phyloP scores from a whole-genome alignment of 257 asterid genomes.

The Mentha longifolia region DNA sequence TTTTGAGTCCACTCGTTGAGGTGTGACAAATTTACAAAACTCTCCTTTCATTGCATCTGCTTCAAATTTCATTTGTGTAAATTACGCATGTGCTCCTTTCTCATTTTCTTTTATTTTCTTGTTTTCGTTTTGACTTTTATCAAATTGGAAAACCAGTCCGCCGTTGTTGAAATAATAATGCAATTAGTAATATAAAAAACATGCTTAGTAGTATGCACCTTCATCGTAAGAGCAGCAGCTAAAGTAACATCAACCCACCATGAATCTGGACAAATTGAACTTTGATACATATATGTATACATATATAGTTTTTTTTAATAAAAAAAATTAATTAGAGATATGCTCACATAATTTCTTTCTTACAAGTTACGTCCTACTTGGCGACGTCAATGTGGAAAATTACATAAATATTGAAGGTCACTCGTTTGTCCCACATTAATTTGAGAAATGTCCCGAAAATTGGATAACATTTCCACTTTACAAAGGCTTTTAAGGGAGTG shows the following conservation, averaged over 20 bases:
- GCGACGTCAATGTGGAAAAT: too few relatives aligned
- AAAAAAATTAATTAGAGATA: too few relatives aligned
- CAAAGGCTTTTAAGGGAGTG: too few relatives aligned
- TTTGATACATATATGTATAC: neutral
- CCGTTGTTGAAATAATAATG: conserved; percentile 32
- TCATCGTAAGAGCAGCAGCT: conserved; percentile 22
- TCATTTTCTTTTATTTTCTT: too few relatives aligned
- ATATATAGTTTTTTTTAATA: neutral
- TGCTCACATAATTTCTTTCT: neutral
- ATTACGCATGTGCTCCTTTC: too few relatives aligned
- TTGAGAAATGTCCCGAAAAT: too few relatives aligned
- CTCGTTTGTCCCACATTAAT: too few relatives aligned
- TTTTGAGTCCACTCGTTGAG: neutral
- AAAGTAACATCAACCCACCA: conserved; percentile 13
- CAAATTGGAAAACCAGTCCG: neutral
- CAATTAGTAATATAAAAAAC: neutral
- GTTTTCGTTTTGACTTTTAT: neutral
- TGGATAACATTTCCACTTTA: too few relatives aligned
- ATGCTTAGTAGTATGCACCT: conserved; percentile 2
- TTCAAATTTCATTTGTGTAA: neutral
- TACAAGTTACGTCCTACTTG: neutral
- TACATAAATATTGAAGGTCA: too few relatives aligned
- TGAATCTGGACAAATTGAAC: conserved; percentile 10
- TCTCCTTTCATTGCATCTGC: neutral
- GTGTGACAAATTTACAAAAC: neutral